Evolutionary conservation across 257 asterid species (phyloP), one percentile per base, ranked within the genome.

Genomic region (Solanum pennellii): DNA sequence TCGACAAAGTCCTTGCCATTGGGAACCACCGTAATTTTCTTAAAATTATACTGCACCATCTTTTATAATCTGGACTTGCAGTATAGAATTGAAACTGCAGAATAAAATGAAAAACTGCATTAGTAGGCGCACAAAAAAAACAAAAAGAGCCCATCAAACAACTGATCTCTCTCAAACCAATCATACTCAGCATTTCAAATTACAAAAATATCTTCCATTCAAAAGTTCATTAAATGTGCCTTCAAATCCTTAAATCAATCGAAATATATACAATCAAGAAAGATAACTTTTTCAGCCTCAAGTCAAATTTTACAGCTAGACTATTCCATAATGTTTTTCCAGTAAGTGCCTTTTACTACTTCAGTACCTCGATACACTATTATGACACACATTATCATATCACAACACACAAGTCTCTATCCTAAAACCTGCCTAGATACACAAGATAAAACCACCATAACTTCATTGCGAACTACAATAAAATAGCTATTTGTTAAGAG

Each of bases 11-110:
- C 98, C 92, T 96, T 97, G 88, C 99, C 99, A 11, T 91, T 92
- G 65, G 99, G 98, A 23, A 96, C 98, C 27, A 96, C 96, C 0
- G 99, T 97, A 65, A 97, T 97, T 95, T 92, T 96, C 89, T 97
- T 97, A 91, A 96, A 97, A 90, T 95, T 96, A 91, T 97, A 97
- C 90, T 95, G 97, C 94, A 97, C 99, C 99, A 97, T 97, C 59
- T 87, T 87, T 90, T 88, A 88, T 42, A 71, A 62, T 60, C 35
- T 83, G 31, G 18, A 66, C 39, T 44, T 65, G 42, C 87, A 76
- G 12, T 39, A 41, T 1, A 75, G 83, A 21, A 25, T 21, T 39
- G 59, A 75, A 5, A 76, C 83, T 76, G 23, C 59, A 76, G 0
- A 15, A 13, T 47, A 47, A 29, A 47, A 16, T 18, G 29, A 14